Evolutionary conservation across 2,329 filamentous ascomycete species (phyloP), one percentile per base, ranked within the genome.

Genomic region (Trichophyton mentagrophytes): DNA sequence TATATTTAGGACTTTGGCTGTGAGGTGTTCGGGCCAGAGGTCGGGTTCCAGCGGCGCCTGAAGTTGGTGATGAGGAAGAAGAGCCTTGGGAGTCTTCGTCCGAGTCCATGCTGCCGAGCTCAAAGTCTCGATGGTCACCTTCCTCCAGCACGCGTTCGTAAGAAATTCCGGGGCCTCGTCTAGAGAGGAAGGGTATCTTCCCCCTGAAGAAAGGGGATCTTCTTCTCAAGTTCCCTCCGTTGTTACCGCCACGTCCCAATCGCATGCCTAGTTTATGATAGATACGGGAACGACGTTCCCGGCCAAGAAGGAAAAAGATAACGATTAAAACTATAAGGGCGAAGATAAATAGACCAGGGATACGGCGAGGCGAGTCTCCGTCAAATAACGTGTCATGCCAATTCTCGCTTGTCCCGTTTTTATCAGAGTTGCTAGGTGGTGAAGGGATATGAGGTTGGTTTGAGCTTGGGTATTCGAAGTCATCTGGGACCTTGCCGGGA

Each of bases 131-230:
- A 49, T 59, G 44, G 1, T 76, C 77, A 9, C 88, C 90, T 66
- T 91, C 88, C 74, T 96, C 90, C 58, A 95, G 76, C 2, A 96
- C 86, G 33, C 90, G 85, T 70, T 96, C 91, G 69, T 96, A 96
- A 2, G 81, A 77, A 6, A 78, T 70, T 57, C 71, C 74, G 3
- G 65, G 65, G 13, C 66, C 69, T 5, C 71, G 68, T 15, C 70
- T 67, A 38, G 72, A 66, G 65, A 73, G 71, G 22, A 74, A 59
- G 60, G 64, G 60, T 15, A 64, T 51, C 62, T 82, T 80, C 13
- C 81, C 68, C 20, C 79, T 82, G 64, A 95, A 87, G 3, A 93
- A 73, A 69, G 30, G 69, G 68, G 25, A 67, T 72, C 64, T 69
- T 69, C 61, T 67, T 65, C 56, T 25, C n/a, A 27, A 20, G 22